These are phyloP conservation scores for Fusarium beomiforme DNA, from an alignment of 2,329 filamentous ascomycete species.

Conservation along the genomic window DNA sequence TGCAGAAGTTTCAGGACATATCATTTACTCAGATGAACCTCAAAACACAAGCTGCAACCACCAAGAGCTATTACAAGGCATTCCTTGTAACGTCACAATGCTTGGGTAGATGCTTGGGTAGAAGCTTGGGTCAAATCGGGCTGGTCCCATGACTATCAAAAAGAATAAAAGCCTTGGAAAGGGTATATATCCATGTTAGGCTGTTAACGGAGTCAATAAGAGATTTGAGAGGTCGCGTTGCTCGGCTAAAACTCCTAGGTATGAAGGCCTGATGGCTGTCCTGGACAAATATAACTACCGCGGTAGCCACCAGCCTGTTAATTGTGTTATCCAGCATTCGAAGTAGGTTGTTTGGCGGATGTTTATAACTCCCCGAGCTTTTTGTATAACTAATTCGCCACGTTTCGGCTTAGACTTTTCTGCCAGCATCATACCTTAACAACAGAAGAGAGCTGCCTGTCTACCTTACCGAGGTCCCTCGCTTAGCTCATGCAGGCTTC, in stretches of 20 bases:
- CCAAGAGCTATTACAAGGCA: slow-evolving; percentile 15
- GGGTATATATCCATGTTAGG: slow-evolving; percentile 13
- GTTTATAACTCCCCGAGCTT: background rate
- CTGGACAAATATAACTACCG: slow-evolving; percentile 18
- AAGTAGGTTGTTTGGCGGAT: background rate
- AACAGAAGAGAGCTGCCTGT: background rate
- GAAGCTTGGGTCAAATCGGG: slow-evolving; percentile 36
- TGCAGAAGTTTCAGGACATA: background rate
- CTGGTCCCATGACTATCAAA: slow-evolving; percentile 40
- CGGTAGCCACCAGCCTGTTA: slow-evolving; percentile 26
- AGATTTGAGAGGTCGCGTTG: background rate
- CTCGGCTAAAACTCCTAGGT: background rate
- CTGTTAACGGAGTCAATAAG: slow-evolving; percentile 18
- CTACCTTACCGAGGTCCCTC: background rate
- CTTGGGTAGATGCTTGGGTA: too few species aligned
- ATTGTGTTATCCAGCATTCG: background rate
- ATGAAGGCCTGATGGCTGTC: background rate
- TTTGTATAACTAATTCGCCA: background rate
- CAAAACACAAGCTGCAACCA: slow-evolving; percentile 1
- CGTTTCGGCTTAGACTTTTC: background rate
- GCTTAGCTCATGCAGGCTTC: background rate
- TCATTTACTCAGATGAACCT: background rate
- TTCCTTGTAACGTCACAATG: slow-evolving; percentile 24
- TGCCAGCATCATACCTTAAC: background rate
- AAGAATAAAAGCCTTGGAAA: slow-evolving; percentile 34